Evolutionary conservation across 371 early-diverging fungal species (phyloP), one percentile per base, ranked within the genome.

Genomic region (Mucor velutinosus): DNA sequence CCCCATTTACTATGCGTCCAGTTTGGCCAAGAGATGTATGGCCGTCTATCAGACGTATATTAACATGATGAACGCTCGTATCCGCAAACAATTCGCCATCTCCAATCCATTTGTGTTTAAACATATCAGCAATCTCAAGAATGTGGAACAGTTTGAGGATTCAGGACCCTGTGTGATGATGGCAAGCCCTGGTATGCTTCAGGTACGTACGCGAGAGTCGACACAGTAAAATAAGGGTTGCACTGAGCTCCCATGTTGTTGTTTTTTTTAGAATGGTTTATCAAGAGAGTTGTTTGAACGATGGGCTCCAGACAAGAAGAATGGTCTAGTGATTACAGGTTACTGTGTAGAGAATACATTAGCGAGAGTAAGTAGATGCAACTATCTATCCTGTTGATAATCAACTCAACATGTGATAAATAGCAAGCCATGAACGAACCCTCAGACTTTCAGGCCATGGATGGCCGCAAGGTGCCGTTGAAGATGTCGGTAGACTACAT

Each of bases 131-230:
- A 96, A 97, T 74, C 84, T 99, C 57, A 93, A 93, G 67, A 93
- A 94, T 69, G 91, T 97, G 68, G 90, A 92, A n/a, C 90, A 92
- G 55, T 98, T 99, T 80, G 99, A 99, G 61, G 99, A 99, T 70
- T 87, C 89, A 1, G 99, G 99, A 0, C 99, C 99, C 1, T 99
- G 99, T 86, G 99, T 99, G 11, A 97, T 99, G 92, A 94, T 99
- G 94, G 99, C 99, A 27, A 93, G 93, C 84, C 99, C 99, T 1
- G 99, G 99, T 57, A 99, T 99, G 99, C 83, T 99, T 56, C 99
- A 99, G 81, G 90, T 90, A 76, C 47, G 67, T 39, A 8, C 23
- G 21, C 11, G 3, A 30, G 6, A 30, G 23, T 23, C 35, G 27
- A 21, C 14, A 8, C 7, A 15, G n/a, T 1, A 7, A 47, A 19